Base-by-base conservation (phyloP, 2,329 filamentous ascomycete species). In the Fusarium annulatum region DNA sequence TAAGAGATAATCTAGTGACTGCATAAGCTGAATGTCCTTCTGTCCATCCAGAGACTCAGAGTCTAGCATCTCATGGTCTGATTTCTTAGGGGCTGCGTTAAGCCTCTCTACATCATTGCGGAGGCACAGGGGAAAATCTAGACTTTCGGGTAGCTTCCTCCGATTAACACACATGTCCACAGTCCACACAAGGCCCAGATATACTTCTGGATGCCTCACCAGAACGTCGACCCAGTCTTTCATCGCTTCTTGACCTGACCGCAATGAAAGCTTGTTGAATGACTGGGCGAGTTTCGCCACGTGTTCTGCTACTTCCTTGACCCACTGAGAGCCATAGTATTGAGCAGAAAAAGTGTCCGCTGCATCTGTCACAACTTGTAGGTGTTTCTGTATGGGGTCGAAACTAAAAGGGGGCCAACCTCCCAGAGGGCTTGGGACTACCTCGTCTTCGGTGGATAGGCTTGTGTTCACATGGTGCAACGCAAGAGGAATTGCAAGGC, bases 371-470 rank as follows among this genome's bases (percentile, higher is more conserved):
- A 61, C 7, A 14, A 33, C 30, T 14, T 46, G 33, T 7, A 61
- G 49, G 5, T 33, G 59, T 23, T 10, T 23, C 3, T 51, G 30
- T 0, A 1, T 4, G 0, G 21, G n/a, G 2, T 51, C 11, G 1
- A 34, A 4, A 5, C 11, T 9, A 2, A 51, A 4, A 5, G 3
- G 4, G 0, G 11, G 30, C 48, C 48, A 51, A 0, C 6, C 16
- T 15, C 7, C 10, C 1, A 19, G 3, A 51, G 10, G 48, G 2
- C 11, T 19, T 4, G 48, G 11, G 6, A 10, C 8, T 10, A 8
- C 0, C 0, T 34, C 30, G 11, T 19, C 16, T 5, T 51, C 16
- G 8, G 2, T 19, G 8, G 8, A 23, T 1, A 51, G 5, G 2
- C 16, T 23, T 23, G 16, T 15, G n/a, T 34, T 51, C 0, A 51